These are phyloP conservation scores for Glebionis coronaria DNA, from an alignment of 129 eudicot genomes.

Conservation along the genomic window DNA sequence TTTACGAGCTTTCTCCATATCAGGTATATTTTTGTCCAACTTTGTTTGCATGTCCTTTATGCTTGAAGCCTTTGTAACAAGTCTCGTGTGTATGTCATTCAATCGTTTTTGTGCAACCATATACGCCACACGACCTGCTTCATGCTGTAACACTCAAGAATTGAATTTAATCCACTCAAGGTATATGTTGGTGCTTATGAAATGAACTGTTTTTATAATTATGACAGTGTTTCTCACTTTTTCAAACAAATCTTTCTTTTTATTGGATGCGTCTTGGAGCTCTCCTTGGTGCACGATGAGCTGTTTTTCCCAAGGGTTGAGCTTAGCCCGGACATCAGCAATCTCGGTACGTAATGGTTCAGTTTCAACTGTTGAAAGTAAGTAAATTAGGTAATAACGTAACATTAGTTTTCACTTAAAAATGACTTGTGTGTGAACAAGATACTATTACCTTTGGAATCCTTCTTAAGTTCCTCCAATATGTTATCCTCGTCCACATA, in stretches of 20 bases:
- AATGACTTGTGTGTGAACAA: background rate
- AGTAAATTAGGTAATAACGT: background rate
- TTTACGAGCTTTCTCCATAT: constrained; percentile 59
- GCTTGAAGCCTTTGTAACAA: constrained; percentile 50
- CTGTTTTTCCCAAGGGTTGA: constrained; percentile 92
- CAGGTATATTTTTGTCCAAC: constrained; percentile 53
- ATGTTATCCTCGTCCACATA: constrained; percentile 70
- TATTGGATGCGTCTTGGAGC: constrained; percentile 78
- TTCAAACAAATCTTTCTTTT: constrained; percentile 57
- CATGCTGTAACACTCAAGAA: constrained; percentile 56
- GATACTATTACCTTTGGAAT: constrained; percentile 58
- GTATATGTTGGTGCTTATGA: too few relatives aligned
- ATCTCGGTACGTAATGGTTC: constrained; percentile 68
- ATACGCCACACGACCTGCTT: constrained; percentile 66
- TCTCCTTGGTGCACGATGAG: constrained; percentile 80
- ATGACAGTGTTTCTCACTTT: constrained; percentile 44
- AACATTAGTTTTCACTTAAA: background rate
- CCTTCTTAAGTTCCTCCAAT: constrained; percentile 74
- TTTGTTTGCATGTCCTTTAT: constrained; percentile 41
- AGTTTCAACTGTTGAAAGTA: constrained; percentile 61
- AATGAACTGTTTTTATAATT: too few relatives aligned
- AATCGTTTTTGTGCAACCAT: constrained; percentile 69
- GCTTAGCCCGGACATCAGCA: constrained; percentile 66
- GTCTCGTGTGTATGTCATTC: constrained; percentile 35
- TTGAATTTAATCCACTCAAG: background rate